Conservation (phyloP, 176 grass and related monocot species). For the Avena atlantica region DNA sequence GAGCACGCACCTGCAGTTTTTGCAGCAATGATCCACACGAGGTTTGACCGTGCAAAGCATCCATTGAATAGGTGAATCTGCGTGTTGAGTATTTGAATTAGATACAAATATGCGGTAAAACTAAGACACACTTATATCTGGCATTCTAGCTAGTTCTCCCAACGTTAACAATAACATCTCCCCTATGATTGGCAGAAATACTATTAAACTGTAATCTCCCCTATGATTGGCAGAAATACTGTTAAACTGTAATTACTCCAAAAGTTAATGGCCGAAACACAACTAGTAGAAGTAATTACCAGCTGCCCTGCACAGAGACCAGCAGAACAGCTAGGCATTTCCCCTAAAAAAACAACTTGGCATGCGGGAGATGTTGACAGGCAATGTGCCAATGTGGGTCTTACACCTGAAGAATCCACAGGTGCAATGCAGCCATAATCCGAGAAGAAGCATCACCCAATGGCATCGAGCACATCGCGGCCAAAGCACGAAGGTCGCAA, state of each 20-base stretch:
- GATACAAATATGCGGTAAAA: background rate
- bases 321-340: background rate
- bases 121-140: background rate
- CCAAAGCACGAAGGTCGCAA: background rate
- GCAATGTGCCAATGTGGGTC: background rate
- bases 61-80: slow-evolving; percentile 39
- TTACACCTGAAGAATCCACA: background rate
- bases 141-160: background rate
- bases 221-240: background rate
- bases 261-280: background rate
- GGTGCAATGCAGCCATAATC: background rate
- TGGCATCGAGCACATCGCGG: background rate
- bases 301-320: background rate
- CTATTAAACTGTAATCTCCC: background rate
- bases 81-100: background rate
- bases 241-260: background rate
- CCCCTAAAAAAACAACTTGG: background rate
- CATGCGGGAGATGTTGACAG: background rate
- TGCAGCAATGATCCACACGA: slow-evolving; percentile 58
- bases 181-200: background rate
- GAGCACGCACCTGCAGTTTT: slow-evolving; percentile 47
- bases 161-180: background rate
- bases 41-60: slow-evolving; percentile 34
- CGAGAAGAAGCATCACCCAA: background rate
- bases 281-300: background rate